These are phyloP conservation scores for Malus orientalis DNA, from an alignment of 306 rosid genomes.

Conservation along the genomic window DNA sequence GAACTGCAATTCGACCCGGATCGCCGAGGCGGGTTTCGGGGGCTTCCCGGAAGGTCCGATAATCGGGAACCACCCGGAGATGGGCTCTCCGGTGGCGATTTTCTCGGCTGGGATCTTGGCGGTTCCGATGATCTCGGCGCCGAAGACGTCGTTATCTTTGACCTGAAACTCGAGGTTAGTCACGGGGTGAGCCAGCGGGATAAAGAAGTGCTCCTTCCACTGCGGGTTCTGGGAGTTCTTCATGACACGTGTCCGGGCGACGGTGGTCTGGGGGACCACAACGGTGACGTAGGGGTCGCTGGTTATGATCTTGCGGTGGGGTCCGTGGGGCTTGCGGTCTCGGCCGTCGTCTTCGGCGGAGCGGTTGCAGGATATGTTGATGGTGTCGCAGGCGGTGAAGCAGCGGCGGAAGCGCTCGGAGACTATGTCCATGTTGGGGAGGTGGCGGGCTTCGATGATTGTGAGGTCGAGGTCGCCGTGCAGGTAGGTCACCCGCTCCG, in stretches of 20 bases:
- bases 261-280: constrained; percentile 63
- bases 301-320: constrained; percentile 35
- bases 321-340: neutral
- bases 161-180: constrained; percentile 56
- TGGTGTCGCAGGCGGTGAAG: constrained; percentile 64
- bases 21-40: constrained; percentile 40
- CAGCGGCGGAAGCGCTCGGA: constrained; percentile 74
- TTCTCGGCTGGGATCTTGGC: constrained; percentile 43
- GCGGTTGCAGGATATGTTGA: constrained; percentile 20
- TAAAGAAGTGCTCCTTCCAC: constrained; percentile 60
- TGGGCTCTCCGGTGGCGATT: constrained; percentile 33
- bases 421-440: constrained; percentile 85
- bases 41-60: constrained; percentile 27
- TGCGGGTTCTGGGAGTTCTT: constrained; percentile 52
- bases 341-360: neutral
- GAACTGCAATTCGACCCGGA: constrained; percentile 56
- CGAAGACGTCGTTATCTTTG: constrained; percentile 74
- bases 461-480: constrained; percentile 83
- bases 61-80: constrained; percentile 49
- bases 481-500: constrained; percentile 32
- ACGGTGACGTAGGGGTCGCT: constrained; percentile 84
- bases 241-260: constrained; percentile 84
- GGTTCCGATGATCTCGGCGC: constrained; percentile 54
- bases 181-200: constrained; percentile 72
- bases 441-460: constrained; percentile 44